Conservation (phyloP, 2,329 filamentous ascomycete species). For the Raffaelea ambrosiae region DNA sequence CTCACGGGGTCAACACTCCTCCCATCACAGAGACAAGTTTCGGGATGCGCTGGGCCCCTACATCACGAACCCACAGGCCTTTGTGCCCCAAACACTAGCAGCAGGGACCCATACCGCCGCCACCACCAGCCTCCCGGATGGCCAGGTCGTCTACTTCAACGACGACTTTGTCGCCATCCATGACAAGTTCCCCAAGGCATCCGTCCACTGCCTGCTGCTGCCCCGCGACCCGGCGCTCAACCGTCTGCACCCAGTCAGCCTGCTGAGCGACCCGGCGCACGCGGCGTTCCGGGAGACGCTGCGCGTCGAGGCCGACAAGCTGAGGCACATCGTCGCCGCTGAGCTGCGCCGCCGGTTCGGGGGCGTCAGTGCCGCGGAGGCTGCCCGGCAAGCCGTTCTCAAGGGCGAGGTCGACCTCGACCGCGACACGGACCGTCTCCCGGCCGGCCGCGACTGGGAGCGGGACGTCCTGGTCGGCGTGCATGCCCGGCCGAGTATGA, state of each 20-base stretch:
- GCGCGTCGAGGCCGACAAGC: conserved; percentile 48
- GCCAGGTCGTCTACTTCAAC: conserved; percentile 56
- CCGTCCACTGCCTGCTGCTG: conserved; percentile 79
- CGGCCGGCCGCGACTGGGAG: conserved; percentile 69
- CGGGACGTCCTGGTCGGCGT: conserved; percentile 68
- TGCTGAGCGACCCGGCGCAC: neutral
- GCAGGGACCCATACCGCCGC: neutral
- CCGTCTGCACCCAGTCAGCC: conserved; percentile 36
- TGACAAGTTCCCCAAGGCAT: conserved; percentile 80
- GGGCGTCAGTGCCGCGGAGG: conserved; percentile 52
- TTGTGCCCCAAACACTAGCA: conserved; percentile 28
- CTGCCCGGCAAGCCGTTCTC: conserved; percentile 58
- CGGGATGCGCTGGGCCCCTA: conserved; percentile 60
- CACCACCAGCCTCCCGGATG: conserved; percentile 10
- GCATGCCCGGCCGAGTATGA: conserved; percentile 87
- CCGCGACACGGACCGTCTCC: conserved; percentile 53
- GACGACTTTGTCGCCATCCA: conserved; percentile 67
- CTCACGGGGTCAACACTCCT: too few species aligned
- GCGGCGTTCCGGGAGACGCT: conserved; percentile 57
- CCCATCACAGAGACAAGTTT: conserved; percentile 14
- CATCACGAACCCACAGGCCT: conserved; percentile 52
- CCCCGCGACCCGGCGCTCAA: conserved; percentile 57
- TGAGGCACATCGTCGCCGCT: conserved; percentile 58
- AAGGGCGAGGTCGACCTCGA: conserved; percentile 52
- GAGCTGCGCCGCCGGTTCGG: conserved; percentile 68